Percentiles rank a stretch among this genome's conserved stretches.
Evolutionary conservation across 345 rosid genomes (phyloP).

Genomic region (Turnera subulata): DNA sequence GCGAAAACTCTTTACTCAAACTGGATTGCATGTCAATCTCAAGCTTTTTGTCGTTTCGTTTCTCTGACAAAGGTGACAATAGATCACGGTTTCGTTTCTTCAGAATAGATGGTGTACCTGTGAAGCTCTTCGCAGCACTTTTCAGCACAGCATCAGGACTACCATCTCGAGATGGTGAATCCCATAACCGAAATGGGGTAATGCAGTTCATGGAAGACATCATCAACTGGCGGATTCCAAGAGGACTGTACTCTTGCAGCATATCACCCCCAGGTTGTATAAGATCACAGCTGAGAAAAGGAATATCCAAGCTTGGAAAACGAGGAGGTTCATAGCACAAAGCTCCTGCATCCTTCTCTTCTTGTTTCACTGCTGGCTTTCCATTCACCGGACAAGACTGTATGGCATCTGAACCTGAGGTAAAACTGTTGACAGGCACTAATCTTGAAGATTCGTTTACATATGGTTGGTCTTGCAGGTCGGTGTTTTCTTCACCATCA

Average conservation of each 20-base stretch:
- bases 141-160: slow-evolving; percentile 73
- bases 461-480: slow-evolving; percentile 46
- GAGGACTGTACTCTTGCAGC: slow-evolving; percentile 95
- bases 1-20: slow-evolving; percentile 72
- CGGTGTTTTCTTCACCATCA: slow-evolving; percentile 29
- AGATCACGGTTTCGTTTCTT: slow-evolving; percentile 81
- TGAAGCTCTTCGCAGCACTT: slow-evolving; percentile 70
- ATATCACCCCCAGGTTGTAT: slow-evolving; percentile 65
- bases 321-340: slow-evolving; percentile 98
- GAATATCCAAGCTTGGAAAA: slow-evolving; percentile 88
- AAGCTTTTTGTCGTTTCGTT: slow-evolving; percentile 71
- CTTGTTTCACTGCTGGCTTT: slow-evolving; percentile 27
- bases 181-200: slow-evolving; percentile 91
- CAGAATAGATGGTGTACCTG: slow-evolving; percentile 79
- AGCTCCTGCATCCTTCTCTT: slow-evolving; percentile 56
- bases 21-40: slow-evolving; percentile 63
- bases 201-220: slow-evolving; percentile 77
- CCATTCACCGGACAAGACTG: slow-evolving; percentile 38
- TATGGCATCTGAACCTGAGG: slow-evolving; percentile 37
- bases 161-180: slow-evolving; percentile 64
- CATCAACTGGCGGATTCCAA: slow-evolving; percentile 95
- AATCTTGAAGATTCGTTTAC: slow-evolving; percentile 53
- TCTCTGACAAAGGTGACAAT: slow-evolving; percentile 85
- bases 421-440: slow-evolving; percentile 55
- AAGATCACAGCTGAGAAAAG: slow-evolving; percentile 96